A percentile compares a stretch with the other conserved stretches of the same genome.
These are phyloP conservation scores for Lentinula novae-zelandiae DNA, from an alignment of 1,284 basidiomycete species.

Conservation along the genomic window DNA sequence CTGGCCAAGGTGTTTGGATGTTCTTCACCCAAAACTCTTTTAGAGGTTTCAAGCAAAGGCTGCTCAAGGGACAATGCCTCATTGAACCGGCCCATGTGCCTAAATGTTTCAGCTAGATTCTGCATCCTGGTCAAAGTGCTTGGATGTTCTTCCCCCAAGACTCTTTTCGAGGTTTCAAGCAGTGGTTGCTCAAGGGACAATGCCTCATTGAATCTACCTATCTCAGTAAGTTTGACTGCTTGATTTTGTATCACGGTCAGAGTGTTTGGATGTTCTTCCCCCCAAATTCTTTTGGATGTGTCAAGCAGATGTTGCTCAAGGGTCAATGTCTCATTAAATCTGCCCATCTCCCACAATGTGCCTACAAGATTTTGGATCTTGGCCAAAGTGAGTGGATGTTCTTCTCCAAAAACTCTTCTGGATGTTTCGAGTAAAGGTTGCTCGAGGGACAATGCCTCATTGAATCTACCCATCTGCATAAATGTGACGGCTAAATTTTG, in stretches of 20 bases:
- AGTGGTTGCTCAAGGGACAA: not conserved
- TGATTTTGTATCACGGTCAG: not conserved
- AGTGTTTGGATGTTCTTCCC: not conserved
- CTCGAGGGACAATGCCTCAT: not conserved
- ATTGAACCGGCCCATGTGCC: too few relatives aligned
- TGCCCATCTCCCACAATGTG: not conserved
- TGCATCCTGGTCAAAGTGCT: not conserved
- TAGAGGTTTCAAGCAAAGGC: too few relatives aligned
- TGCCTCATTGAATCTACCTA: not conserved
- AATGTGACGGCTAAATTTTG: too few relatives aligned
- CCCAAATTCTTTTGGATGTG: not conserved
- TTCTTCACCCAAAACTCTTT: not conserved
- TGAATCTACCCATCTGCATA: not conserved
- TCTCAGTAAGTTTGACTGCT: not conserved
- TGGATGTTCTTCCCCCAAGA: not conserved
- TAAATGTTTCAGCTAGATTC: not conserved
- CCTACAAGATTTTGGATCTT: not conserved
- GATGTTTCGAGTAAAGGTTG: not conserved
- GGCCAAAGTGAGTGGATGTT: not conserved
- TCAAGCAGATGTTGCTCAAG: not conserved
- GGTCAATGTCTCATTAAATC: not conserved
- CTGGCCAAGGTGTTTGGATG: not conserved
- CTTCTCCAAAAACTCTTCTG: not conserved
- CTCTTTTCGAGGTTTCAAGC: not conserved
- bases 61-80: too few relatives aligned